phyloP scores from a whole-genome alignment of 2,329 filamentous ascomycete species.

The Fusarium beomiforme region DNA sequence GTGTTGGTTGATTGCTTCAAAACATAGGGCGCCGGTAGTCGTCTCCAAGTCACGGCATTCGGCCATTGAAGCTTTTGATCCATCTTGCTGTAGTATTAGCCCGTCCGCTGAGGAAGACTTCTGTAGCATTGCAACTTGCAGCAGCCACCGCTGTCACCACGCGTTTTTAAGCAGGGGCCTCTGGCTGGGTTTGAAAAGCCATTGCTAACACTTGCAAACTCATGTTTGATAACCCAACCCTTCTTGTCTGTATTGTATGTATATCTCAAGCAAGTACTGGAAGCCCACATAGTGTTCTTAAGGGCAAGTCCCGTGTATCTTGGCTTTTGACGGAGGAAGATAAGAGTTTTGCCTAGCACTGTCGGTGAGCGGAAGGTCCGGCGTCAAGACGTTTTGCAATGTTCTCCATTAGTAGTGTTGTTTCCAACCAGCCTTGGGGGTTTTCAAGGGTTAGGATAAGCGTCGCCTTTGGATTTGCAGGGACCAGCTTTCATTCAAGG shows the following conservation, averaged over 20 bases:
- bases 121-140: background rate
- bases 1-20: slow-evolving; percentile 17
- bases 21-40: slow-evolving; percentile 32
- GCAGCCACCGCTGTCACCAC: slow-evolving; percentile 22
- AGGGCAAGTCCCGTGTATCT: slow-evolving; percentile 19
- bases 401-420: background rate
- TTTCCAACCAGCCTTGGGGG: slow-evolving; percentile 8
- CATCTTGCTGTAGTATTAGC: background rate
- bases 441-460: slow-evolving; percentile 21
- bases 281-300: slow-evolving; percentile 28
- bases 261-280: slow-evolving; percentile 13
- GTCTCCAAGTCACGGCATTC: slow-evolving; percentile 28
- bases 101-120: slow-evolving; percentile 1
- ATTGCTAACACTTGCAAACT: slow-evolving; percentile 3
- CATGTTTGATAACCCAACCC: slow-evolving; percentile 26
- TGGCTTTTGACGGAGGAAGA: slow-evolving; percentile 25
- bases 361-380: slow-evolving; percentile 33
- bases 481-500: background rate
- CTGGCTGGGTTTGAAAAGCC: slow-evolving; percentile 7
- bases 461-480: slow-evolving; percentile 11
- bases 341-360: slow-evolving; percentile 28
- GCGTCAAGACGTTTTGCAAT: slow-evolving; percentile 3
- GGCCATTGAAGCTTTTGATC: background rate
- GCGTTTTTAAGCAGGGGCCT: slow-evolving; percentile 13
- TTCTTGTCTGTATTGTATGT: slow-evolving; percentile 1